Evolutionary conservation across 805 yeast species (phyloP), one percentile per base, ranked within the genome.

Genomic region (Candida tibetensis): DNA sequence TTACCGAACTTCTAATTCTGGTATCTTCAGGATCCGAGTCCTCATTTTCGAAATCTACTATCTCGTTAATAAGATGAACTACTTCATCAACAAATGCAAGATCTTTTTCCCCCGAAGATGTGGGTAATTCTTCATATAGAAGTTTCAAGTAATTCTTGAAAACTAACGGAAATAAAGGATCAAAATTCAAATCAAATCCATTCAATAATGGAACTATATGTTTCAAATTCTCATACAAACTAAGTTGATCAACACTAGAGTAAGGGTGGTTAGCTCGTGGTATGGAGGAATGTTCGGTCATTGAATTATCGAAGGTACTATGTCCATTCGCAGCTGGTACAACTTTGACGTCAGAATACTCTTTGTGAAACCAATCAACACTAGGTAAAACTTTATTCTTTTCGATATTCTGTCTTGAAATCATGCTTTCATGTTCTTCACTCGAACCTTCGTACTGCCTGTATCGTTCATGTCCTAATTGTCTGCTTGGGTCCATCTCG

Each of bases 11-110:
- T 28, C 47, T 54, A 4, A 61, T 51, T 4, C 16, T 17, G 3
- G n/a, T 10, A 7, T 28, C 45, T 14, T 46, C 39, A 6, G 44
- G 28, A 22, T 38, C 36, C 3, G 41, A 48, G 5, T 49, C 60
- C 16, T 45, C 46, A 26, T 57, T 55, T 38, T 60, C 66, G 36
- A 51, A 64, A 17, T 64, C 62, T 4, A 57, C 51, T 5, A 68
- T 51, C 5, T 34, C 42, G 19, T 53, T 49, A 1, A 63, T 48
- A 12, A 50, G 41, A 3, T 30, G 22, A 10, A 45, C 51, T 12
- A 64, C 43, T 2, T 37, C 33, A 14, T 44, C 47, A 7, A 65
- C 44, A 40, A 48, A 62, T n/a, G 39, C 35, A 19, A 43, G 44
- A 41, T 65, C 69, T 2, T 37, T 34, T 1, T 38, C 17, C 0